phyloP scores from a whole-genome alignment of 805 yeast species.

The Teunomyces kruisii region DNA sequence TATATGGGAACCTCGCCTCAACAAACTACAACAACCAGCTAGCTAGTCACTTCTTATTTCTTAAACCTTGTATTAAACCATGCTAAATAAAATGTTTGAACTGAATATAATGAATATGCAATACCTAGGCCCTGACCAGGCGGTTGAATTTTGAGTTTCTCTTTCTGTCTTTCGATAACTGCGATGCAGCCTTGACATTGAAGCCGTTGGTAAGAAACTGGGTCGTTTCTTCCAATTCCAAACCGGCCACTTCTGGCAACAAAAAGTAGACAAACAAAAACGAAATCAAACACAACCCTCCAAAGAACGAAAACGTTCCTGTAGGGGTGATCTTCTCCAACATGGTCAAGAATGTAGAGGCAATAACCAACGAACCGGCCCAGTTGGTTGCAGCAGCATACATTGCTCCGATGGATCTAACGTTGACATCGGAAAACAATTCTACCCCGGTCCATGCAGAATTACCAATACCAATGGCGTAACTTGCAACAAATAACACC shows the following conservation, averaged over 20 bases:
- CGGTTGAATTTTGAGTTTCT: conserved; percentile 7
- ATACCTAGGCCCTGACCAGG: not conserved
- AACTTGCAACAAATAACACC: conserved; percentile 84
- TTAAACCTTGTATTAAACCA: not conserved
- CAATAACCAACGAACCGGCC: conserved; percentile 90
- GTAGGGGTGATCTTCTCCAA: conserved; percentile 89
- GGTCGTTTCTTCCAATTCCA: conserved; percentile 90
- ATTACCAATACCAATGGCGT: conserved; percentile 94
- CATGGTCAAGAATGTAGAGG: conserved; percentile 93
- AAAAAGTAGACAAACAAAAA: conserved; percentile 75
- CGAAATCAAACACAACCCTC: conserved; percentile 73
- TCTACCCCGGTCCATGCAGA: conserved; percentile 99
- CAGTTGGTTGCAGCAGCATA: conserved; percentile 92
- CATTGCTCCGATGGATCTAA: conserved; percentile 89
- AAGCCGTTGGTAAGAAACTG: conserved; percentile 79
- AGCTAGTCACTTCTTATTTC: no score
- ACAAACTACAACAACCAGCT: no score
- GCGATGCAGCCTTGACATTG: conserved; percentile 60
- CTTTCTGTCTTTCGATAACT: conserved; percentile 37
- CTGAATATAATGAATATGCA: not conserved
- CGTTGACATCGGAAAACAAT: conserved; percentile 83
- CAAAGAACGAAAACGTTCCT: conserved; percentile 91
- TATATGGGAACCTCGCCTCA: no score
- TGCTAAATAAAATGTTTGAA: not conserved
- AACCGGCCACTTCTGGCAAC: conserved; percentile 89